Evolutionary conservation across 768 basidiomycete species (phyloP).

Genomic region (Omphalotus guepiniiformis): DNA sequence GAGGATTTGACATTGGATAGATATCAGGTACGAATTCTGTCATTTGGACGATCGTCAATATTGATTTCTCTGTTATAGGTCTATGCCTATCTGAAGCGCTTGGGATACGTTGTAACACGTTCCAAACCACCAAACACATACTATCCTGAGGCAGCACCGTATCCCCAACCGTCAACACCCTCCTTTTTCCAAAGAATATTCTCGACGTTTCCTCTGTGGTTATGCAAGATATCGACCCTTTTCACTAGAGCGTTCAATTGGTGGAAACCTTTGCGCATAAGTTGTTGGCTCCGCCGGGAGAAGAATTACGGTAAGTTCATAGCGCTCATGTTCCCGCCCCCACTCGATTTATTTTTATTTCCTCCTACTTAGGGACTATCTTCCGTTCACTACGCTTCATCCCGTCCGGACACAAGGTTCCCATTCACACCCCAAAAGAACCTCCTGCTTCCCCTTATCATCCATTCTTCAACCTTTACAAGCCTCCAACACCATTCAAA

Average conservation of each 20-base stretch:
- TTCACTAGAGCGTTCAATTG: conserved; percentile 43
- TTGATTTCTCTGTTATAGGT: conserved; percentile 52
- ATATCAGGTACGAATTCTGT: conserved; percentile 63
- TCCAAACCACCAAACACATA: conserved; percentile 52
- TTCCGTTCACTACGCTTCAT: conserved; percentile 72
- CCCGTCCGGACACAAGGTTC: conserved; percentile 54
- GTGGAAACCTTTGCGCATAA: conserved; percentile 60
- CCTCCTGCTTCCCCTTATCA: conserved; percentile 55
- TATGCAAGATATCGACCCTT: conserved; percentile 24
- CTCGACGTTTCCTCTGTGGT: conserved; percentile 28
- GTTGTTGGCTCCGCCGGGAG: conserved; percentile 43
- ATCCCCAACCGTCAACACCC: conserved; percentile 12
- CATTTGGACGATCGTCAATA: background rate
- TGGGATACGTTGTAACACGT: conserved; percentile 89
- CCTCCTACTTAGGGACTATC: conserved; percentile 46
- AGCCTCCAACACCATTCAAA: conserved; percentile 81
- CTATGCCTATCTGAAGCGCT: conserved; percentile 85
- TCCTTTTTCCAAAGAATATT: conserved; percentile 33
- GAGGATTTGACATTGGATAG: conserved; percentile 77
- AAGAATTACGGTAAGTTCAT: conserved; percentile 47
- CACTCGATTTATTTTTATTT: conserved; percentile 3
- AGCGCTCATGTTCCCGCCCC: background rate
- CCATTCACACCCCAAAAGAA: conserved; percentile 33
- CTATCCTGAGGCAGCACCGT: conserved; percentile 47
- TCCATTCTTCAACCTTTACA: conserved; percentile 89